Evolutionary conservation across 148 eudicot species (phyloP).

Genomic region (Bassia scoparia): DNA sequence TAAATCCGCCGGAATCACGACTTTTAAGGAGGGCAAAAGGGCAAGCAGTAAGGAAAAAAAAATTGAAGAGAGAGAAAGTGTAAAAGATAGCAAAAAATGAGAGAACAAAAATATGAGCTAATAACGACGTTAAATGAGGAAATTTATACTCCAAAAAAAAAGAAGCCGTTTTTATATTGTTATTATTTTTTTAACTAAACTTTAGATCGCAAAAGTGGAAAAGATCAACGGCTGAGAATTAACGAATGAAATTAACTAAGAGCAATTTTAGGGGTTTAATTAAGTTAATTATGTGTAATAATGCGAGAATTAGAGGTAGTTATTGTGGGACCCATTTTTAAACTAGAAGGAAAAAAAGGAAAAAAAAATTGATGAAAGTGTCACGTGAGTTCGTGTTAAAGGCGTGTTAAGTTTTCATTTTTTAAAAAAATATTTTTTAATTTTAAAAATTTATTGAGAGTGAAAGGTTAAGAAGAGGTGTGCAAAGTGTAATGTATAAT

Average conservation of each 20-base stretch:
- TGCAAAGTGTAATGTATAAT: too few species aligned
- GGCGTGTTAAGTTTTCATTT: not conserved
- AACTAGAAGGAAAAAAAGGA: not conserved
- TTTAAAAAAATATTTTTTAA: too few species aligned
- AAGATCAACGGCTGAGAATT: conserved; percentile 23
- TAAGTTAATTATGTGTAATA: not conserved
- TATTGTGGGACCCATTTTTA: conserved; percentile 1
- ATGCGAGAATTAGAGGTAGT: not conserved
- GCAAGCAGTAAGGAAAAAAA: not conserved
- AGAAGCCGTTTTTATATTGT: not conserved
- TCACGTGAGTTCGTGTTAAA: conserved; percentile 5
- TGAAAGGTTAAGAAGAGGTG: too few species aligned
- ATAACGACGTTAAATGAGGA: not conserved
- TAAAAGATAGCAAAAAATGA: not conserved
- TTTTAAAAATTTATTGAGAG: too few species aligned
- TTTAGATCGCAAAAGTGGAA: not conserved
- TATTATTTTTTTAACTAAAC: not conserved
- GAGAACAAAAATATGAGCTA: conserved; percentile 2
- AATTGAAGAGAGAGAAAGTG: not conserved
- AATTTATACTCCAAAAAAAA: not conserved
- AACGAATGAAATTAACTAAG: not conserved
- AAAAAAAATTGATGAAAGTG: not conserved
- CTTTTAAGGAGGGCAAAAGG: conserved; percentile 2
- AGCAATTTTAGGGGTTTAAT: not conserved
- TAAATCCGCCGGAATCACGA: conserved; percentile 27